Conservation (phyloP, 495 filamentous ascomycete species). For the Aspergillus cristatus region DNA sequence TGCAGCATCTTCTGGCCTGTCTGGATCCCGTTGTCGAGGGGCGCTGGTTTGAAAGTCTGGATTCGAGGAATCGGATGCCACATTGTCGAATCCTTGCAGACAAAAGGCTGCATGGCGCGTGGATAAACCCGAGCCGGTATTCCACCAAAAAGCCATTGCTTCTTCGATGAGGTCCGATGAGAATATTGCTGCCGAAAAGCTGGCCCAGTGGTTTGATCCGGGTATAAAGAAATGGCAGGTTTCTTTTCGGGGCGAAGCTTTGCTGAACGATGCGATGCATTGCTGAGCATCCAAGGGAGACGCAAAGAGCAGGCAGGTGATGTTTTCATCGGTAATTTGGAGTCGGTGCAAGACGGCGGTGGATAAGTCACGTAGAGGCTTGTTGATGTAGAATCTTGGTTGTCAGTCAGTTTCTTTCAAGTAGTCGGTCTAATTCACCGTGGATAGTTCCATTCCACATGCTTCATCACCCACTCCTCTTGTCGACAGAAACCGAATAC, state of each 20-base stretch:
- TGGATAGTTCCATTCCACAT: not conserved
- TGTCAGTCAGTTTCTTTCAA: not conserved
- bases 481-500: not conserved
- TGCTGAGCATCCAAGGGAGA: not conserved
- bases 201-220: not conserved
- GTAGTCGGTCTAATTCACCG: not conserved
- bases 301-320: not conserved
- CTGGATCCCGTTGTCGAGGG: slow-evolving; percentile 2
- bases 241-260: not conserved
- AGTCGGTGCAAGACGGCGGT: not conserved
- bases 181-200: slow-evolving; percentile 1
- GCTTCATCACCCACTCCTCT: slow-evolving; percentile 1
- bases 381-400: not conserved
- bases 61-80: slow-evolving; percentile 14
- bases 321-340: not conserved
- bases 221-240: not conserved
- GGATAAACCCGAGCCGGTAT: slow-evolving; percentile 28
- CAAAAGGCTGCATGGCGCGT: slow-evolving; percentile 18
- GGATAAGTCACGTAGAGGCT: not conserved
- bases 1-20: not conserved
- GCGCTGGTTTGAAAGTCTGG: slow-evolving; percentile 4
- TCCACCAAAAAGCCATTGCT: slow-evolving; percentile 19
- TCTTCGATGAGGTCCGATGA: not conserved
- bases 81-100: slow-evolving; percentile 10
- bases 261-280: not conserved